These are phyloP conservation scores for Mixia osmundae DNA, from an alignment of 1,284 basidiomycete genomes.

Conservation along the genomic window DNA sequence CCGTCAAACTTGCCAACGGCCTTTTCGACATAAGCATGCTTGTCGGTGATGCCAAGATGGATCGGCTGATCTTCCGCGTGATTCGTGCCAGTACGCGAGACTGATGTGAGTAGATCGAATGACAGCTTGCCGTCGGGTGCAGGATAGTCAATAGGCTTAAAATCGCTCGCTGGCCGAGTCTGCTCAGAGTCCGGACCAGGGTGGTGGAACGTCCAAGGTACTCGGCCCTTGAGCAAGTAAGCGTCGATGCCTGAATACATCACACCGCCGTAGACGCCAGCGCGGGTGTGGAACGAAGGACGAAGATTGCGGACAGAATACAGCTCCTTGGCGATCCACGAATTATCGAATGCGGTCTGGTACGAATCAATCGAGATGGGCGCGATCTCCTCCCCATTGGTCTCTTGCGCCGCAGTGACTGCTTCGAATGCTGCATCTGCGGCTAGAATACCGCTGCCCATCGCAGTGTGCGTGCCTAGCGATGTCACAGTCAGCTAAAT, in stretches of 20 bases:
- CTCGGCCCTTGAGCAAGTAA: slow-evolving; percentile 58
- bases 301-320: slow-evolving; percentile 80
- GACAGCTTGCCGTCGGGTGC: slow-evolving; percentile 71
- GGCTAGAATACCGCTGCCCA: slow-evolving; percentile 95
- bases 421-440: slow-evolving; percentile 64
- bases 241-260: slow-evolving; percentile 76
- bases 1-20: slow-evolving; percentile 70
- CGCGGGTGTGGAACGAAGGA: slow-evolving; percentile 62
- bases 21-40: slow-evolving; percentile 45
- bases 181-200: slow-evolving; percentile 41
- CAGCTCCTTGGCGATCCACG: slow-evolving; percentile 74
- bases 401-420: slow-evolving; percentile 24
- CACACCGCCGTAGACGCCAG: slow-evolving; percentile 75
- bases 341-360: slow-evolving; percentile 43
- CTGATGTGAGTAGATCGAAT: slow-evolving; percentile 78
- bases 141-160: slow-evolving; percentile 71
- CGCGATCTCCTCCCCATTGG: slow-evolving; percentile 15
- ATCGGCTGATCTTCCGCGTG: slow-evolving; percentile 89
- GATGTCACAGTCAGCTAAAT: slow-evolving; percentile 3
- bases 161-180: slow-evolving; percentile 43
- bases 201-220: slow-evolving; percentile 79
- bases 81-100: slow-evolving; percentile 81
- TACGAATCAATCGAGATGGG: slow-evolving; percentile 37
- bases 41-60: slow-evolving; percentile 38
- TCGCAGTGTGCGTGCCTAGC: slow-evolving; percentile 99